Evolutionary conservation across 257 asterid species (phyloP).

Genomic region (Salvia rosmarinus): DNA sequence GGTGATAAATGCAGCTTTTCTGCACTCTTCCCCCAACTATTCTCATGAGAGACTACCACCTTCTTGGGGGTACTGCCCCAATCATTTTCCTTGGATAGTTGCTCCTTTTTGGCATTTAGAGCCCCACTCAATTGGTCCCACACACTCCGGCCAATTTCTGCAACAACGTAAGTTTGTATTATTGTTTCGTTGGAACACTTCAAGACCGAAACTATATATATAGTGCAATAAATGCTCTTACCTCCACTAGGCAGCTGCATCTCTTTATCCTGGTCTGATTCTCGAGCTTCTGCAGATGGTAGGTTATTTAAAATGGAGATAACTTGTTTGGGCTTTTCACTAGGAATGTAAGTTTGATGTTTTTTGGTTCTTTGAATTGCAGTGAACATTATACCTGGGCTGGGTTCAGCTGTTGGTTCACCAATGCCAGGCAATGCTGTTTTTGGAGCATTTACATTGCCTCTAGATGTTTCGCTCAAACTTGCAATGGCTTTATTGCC

Average conservation of each 20-base stretch:
- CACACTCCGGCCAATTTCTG: conserved; percentile 47
- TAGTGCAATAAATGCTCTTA: conserved; percentile 10
- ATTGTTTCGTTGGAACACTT: conserved; percentile 8
- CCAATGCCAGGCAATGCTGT: conserved; percentile 40
- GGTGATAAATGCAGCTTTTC: conserved; percentile 46
- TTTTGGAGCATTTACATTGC: conserved; percentile 38
- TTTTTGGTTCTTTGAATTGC: background rate
- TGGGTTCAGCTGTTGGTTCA: conserved; percentile 35
- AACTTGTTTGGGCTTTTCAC: background rate
- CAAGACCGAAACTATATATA: background rate
- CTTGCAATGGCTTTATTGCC: conserved; percentile 30
- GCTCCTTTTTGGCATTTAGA: conserved; percentile 63
- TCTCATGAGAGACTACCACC: conserved; percentile 36
- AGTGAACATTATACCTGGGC: conserved; percentile 48
- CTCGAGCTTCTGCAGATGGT: conserved; percentile 35
- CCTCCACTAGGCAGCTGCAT: conserved; percentile 38
- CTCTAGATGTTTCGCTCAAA: conserved; percentile 43
- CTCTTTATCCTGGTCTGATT: conserved; percentile 35
- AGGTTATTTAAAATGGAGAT: background rate
- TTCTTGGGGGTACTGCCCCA: conserved; percentile 51
- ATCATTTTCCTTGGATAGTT: conserved; percentile 47
- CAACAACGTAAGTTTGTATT: conserved; percentile 15
- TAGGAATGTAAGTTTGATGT: background rate
- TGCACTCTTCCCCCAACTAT: conserved; percentile 48
- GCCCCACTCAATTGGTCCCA: conserved; percentile 80